Evolutionary conservation across 2,329 filamentous ascomycete genomes (phyloP), one percentile per base, ranked within the genome.

Genomic region (Aureobasidium pullulans): DNA sequence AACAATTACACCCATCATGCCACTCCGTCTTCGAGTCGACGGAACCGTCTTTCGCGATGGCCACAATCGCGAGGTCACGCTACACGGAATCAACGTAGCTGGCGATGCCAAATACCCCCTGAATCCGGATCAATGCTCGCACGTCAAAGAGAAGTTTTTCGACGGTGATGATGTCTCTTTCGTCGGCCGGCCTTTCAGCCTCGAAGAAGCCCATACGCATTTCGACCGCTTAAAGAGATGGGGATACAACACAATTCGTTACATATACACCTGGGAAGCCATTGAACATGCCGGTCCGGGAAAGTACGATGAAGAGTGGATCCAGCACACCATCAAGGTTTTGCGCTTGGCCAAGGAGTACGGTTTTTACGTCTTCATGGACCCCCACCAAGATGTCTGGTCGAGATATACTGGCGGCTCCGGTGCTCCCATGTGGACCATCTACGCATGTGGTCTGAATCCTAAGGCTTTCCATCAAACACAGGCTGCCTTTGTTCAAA

Each of bases 251-350:
- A 92, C 90, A 0, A 92, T 99, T 65, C 84, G 94, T 70, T 99
- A 99, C 73, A 80, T 99, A 66, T 99, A 97, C 71, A 97, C 94
- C 0, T 99, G 94, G 94, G 94, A 99, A 74, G 93, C 94, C n/a
- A 88, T 99, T 71, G 94, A 99, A 75, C 88, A 94, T 61, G 86
- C 85, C 1, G 93, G 93, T 0, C 94, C 95, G 0, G 90, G 92
- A 1, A 86, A 84, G 68, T 99, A 97, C 72, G 95, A 99, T 68
- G 90, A 99, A 70, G 86, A 89, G 62, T 99, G 89, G 82, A 92
- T 97, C 64, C 81, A 89, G 65, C 90, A 96, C 71, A 99, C 94
- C 0, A 90, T 99, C 64, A 82, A 89, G 40, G 79, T 96, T 10
- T 75, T 99, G 66, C 83, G 91, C 60, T 79, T 91, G 64, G 92